Percentiles rank a stretch among this genome's conserved stretches.
phyloP scores from a whole-genome alignment of 2,329 filamentous ascomycete genomes.

The Dothiorella sarmentorum region DNA sequence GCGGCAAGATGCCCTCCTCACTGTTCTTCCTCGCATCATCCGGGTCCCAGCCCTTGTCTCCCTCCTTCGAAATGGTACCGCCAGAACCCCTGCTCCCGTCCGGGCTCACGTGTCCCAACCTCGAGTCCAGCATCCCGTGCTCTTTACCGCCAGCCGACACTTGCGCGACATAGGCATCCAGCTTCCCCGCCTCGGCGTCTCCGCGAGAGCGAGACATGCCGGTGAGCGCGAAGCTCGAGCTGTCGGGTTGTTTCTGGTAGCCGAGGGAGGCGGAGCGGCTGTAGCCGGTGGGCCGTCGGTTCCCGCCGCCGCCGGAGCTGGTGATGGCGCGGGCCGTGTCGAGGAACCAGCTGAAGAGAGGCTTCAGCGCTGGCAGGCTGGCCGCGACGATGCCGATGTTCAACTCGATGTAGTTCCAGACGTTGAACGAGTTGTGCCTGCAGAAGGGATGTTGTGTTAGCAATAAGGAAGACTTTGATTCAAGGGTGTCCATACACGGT shows the following conservation, averaged over 20 bases:
- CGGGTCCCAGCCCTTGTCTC: slow-evolving; percentile 9
- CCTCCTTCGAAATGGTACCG: not conserved
- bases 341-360: slow-evolving; percentile 34
- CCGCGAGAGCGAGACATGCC: not conserved
- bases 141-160: not conserved
- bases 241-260: slow-evolving; percentile 11
- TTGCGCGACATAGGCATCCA: slow-evolving; percentile 10
- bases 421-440: slow-evolving; percentile 37
- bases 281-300: not conserved
- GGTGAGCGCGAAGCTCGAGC: slow-evolving; percentile 1
- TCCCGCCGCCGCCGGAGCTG: not conserved
- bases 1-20: slow-evolving; percentile 3
- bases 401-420: slow-evolving; percentile 47
- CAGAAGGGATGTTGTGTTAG: too few species aligned
- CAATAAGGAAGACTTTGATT: too few species aligned
- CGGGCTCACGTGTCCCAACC: not conserved
- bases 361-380: slow-evolving; percentile 40
- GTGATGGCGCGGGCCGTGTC: slow-evolving; percentile 29
- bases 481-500: slow-evolving; percentile 25
- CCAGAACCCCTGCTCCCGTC: not conserved
- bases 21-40: slow-evolving; percentile 14
- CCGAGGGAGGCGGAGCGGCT: not conserved
- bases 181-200: not conserved
- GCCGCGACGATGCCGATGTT: slow-evolving; percentile 45
- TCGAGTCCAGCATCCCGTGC: not conserved